Percentiles rank a stretch among this genome's conserved stretches.
Evolutionary conservation across 1,284 basidiomycete species (phyloP).

Genomic region (Phylloboletellus chloephorus): DNA sequence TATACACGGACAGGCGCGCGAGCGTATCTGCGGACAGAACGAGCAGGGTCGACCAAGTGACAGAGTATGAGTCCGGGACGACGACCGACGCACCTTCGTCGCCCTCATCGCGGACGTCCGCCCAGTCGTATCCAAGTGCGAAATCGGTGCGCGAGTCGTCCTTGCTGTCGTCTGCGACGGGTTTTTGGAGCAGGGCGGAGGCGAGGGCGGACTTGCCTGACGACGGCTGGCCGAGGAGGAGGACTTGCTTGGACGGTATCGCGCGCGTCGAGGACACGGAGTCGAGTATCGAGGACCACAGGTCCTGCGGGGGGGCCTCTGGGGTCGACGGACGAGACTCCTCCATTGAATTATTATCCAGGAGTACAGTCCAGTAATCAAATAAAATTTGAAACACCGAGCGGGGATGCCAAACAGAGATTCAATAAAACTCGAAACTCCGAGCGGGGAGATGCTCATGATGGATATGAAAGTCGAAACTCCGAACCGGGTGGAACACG

Average conservation of each 20-base stretch:
- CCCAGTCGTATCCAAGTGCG: slow-evolving; percentile 83
- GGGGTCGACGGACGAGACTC: slow-evolving; percentile 58
- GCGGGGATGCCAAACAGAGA: too few relatives aligned
- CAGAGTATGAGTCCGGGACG: not conserved
- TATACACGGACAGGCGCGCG: slow-evolving; percentile 84
- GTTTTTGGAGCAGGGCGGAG: slow-evolving; percentile 65
- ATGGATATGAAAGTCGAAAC: slow-evolving; percentile 23
- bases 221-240: slow-evolving; percentile 72
- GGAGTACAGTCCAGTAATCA: not conserved
- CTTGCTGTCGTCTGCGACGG: slow-evolving; percentile 48
- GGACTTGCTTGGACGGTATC: slow-evolving; percentile 81
- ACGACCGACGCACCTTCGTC: slow-evolving; percentile 70
- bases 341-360: slow-evolving; percentile 32
- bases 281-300: slow-evolving; percentile 90
- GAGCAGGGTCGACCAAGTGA: not conserved
- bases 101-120: slow-evolving; percentile 78
- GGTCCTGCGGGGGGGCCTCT: slow-evolving; percentile 67
- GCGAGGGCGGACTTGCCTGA: slow-evolving; percentile 75
- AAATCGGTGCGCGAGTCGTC: slow-evolving; percentile 60
- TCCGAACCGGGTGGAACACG: slow-evolving; percentile 17
- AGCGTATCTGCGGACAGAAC: slow-evolving; percentile 59
- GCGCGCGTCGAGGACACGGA: slow-evolving; percentile 80
- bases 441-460: slow-evolving; percentile 11
- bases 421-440: slow-evolving; percentile 23
- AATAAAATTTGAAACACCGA: slow-evolving; percentile 24